Evolutionary conservation across 1,284 basidiomycete genomes (phyloP), one percentile per base, ranked within the genome.

Genomic region (Microbotryomycetes sp.): DNA sequence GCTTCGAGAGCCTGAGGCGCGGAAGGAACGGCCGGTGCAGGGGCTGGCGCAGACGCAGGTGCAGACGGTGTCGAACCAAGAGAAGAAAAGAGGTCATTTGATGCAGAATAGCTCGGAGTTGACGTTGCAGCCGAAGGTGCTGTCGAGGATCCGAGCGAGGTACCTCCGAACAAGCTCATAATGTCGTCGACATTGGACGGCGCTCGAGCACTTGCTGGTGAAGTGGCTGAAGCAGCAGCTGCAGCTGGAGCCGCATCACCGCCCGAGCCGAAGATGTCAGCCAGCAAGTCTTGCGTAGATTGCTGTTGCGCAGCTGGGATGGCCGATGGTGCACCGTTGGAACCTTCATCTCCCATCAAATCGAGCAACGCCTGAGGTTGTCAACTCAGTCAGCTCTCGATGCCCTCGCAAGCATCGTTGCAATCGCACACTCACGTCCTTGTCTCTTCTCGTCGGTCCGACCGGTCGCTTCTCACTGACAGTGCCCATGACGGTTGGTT

Each of bases 391-490:
- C 53, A 50, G 50, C 54, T 1, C 42, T 22, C 7, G 19, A 19
- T 32, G 19, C 22, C 60, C 30, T 49, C n/a, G 28, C 22, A 58
- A 26, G 54, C 29, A 51, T 42, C 42, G 25, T 6, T 49, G 15
- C 12, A 54, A 48, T 23, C 25, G 19, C 5, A 29, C 47, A 70
- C 80, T 54, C 70, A 86, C 86, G 68, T 92, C 88, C 76, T 85
- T 87, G 54, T 86, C 83, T 30, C 81, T 82, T 70, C 84, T 80
- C 2, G 92, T 89, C 4, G 90, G 91, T 4, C 92, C 92, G 28
- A 97, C 92, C 45, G 89, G 87, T 73, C 92, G 91, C 72, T 91
- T 88, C 77, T 97, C 92, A 76, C 88, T 92, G 59, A 92, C 91
- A 62, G 87, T 83, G 55, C 90, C 92, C 81, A 93, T 88, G 4